These are phyloP conservation scores for Barnettozyma populi DNA, from an alignment of 805 yeast species.

Conservation along the genomic window DNA sequence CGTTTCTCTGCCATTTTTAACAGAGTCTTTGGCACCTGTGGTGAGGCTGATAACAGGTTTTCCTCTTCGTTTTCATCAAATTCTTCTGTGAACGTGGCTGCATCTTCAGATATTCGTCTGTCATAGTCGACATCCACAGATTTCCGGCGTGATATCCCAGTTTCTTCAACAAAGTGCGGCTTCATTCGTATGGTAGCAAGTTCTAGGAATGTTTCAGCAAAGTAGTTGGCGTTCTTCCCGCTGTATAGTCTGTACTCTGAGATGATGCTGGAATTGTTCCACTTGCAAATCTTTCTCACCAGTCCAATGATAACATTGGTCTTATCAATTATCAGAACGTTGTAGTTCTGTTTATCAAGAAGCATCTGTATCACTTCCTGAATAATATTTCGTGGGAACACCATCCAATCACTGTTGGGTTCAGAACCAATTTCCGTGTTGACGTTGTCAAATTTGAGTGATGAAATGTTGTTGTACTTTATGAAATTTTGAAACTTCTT, in stretches of 20 bases:
- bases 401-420: constrained; percentile 51
- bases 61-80: constrained; percentile 22
- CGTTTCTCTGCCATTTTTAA: constrained; percentile 47
- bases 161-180: constrained; percentile 2
- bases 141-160: constrained; percentile 6
- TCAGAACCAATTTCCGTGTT: constrained; percentile 22
- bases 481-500: constrained; percentile 63
- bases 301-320: constrained; percentile 78
- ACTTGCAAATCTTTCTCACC: constrained; percentile 75
- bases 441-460: constrained; percentile 32
- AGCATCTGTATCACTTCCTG: constrained; percentile 60
- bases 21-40: constrained; percentile 61
- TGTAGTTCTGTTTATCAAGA: constrained; percentile 57
- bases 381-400: constrained; percentile 60
- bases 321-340: constrained; percentile 70
- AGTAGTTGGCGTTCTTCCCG: constrained; percentile 68
- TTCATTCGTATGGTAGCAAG: constrained; percentile 50
- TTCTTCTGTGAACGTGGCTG: constrained; percentile 11
- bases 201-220: constrained; percentile 79
- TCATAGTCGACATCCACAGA: constrained; percentile 24
- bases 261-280: constrained; percentile 81
- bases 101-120: constrained; percentile 10
- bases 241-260: constrained; percentile 79
- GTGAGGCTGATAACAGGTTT: constrained; percentile 47
- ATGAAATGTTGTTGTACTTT: constrained; percentile 46